Evolutionary conservation across 2,329 filamentous ascomycete genomes (phyloP).

Genomic region (Fusarium agapanthi): DNA sequence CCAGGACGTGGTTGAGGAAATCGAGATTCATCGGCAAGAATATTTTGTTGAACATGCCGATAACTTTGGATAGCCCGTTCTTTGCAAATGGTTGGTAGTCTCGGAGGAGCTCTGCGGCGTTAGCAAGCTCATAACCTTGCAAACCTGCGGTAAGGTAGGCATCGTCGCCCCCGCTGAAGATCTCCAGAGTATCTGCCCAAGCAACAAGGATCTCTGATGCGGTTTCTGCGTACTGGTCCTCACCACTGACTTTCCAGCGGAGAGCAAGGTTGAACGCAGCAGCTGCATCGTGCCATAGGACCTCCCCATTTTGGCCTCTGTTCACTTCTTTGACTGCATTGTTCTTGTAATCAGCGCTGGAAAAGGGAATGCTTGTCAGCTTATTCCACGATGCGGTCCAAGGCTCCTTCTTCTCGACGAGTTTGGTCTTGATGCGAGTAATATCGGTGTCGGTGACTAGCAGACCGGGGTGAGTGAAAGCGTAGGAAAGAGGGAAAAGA

Average conservation of each 20-base stretch:
- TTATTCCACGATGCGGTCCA: background rate
- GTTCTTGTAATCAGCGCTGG: background rate
- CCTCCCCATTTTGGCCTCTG: background rate
- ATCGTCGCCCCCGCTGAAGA: background rate
- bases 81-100: slow-evolving; percentile 33
- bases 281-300: background rate
- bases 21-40: slow-evolving; percentile 2
- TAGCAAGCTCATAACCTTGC: slow-evolving; percentile 58
- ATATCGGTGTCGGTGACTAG: background rate
- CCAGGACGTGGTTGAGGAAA: background rate
- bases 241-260: background rate
- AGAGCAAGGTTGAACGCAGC: background rate
- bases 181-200: background rate
- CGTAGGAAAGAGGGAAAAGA: slow-evolving; percentile 39
- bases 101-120: slow-evolving; percentile 55
- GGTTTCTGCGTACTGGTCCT: background rate
- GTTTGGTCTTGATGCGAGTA: background rate
- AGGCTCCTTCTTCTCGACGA: background rate
- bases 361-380: background rate
- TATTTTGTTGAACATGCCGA: background rate
- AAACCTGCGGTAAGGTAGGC: slow-evolving; percentile 50
- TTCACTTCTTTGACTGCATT: background rate
- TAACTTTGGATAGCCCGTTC: background rate
- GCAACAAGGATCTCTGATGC: background rate
- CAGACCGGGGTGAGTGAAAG: background rate